Evolutionary conservation across 106 monocot species (phyloP), one percentile per base, ranked within the genome.

Genomic region (Chionographis japonica): DNA sequence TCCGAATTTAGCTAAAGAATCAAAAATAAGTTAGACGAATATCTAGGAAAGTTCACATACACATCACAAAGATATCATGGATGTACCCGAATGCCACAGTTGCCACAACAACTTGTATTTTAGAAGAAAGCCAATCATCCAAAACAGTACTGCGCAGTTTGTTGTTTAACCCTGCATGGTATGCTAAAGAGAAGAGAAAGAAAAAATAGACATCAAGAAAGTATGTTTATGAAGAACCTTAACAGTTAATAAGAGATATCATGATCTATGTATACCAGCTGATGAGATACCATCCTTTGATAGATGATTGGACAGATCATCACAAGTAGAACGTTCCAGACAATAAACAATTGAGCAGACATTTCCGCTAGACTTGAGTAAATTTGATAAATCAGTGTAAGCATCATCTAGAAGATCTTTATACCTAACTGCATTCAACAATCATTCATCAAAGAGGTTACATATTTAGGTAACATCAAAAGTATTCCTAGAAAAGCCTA

Each of bases 61-160:
- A 68, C 8, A 46, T 54, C 10, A 40, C 2, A 58, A 65, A 76
- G 52, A 42, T 51, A 62, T 37, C 6, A 61, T 37, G 35, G 56
- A 58, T 6, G 19, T 95, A 95, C 91, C 95, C 95, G 71, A 95
- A 95, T 73, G 95, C 95, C 17, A 95, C 91, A 57, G 95, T 95
- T 74, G 95, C 95, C 61, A 89, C 91, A 66, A 95, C 86, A 76
- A 91, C 95, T 80, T 86, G 88, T 68, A 82, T 78, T 82, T 72
- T 83, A 58, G 86, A 91, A 71, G 91, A 95, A 64, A 95, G 78
- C 95, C 95, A 95, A 59, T 84, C 81, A 66, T 86, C 82, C 57
- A 95, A 72, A 59, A 95, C 91, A 80, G 79, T 14, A 63, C 70
- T 84, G 10, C 95, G 88, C 38, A 75, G 18, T 66, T 84, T 95